Evolutionary conservation across 192 early-diverging fungal species (phyloP).

Genomic region (Backusella circina): DNA sequence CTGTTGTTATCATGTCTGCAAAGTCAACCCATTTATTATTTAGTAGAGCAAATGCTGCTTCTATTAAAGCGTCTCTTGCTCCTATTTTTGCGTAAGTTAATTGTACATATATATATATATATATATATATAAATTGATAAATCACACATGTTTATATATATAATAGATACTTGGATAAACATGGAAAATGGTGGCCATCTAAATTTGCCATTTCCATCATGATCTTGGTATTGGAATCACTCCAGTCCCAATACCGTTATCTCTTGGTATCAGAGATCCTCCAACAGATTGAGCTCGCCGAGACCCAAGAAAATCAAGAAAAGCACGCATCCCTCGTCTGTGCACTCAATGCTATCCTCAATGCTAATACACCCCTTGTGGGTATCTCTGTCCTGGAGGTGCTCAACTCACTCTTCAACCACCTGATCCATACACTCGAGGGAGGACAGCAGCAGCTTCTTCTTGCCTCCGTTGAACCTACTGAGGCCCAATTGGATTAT

Average conservation of each 20-base stretch:
- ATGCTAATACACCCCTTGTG: constrained; percentile 37
- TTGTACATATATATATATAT: too few species aligned
- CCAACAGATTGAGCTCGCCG: constrained; percentile 30
- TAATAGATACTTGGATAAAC: constrained; percentile 26
- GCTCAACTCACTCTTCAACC: constrained; percentile 40
- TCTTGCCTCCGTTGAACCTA: neutral
- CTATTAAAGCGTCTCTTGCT: constrained; percentile 11
- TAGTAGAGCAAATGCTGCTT: constrained; percentile 3
- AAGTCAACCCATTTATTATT: constrained; percentile 4
- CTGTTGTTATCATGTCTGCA: constrained; percentile 1
- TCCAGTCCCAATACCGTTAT: constrained; percentile 46
- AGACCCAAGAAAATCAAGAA: constrained; percentile 10
- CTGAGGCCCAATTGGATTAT: constrained; percentile 7
- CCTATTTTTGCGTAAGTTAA: constrained; percentile 13
- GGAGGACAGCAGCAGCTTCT: neutral
- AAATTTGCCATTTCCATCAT: constrained; percentile 21
- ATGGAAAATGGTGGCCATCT: constrained; percentile 32
- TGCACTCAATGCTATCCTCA: constrained; percentile 41
- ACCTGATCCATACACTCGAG: constrained; percentile 34
- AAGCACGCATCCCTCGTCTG: constrained; percentile 45
- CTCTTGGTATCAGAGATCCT: constrained; percentile 49
- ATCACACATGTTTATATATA: too few species aligned
- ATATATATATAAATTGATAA: too few species aligned
- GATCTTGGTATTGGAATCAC: constrained; percentile 21
- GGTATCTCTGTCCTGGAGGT: constrained; percentile 54